Base-by-base conservation (phyloP, 2,329 filamentous ascomycete genomes). In the Leptographium procerum region DNA sequence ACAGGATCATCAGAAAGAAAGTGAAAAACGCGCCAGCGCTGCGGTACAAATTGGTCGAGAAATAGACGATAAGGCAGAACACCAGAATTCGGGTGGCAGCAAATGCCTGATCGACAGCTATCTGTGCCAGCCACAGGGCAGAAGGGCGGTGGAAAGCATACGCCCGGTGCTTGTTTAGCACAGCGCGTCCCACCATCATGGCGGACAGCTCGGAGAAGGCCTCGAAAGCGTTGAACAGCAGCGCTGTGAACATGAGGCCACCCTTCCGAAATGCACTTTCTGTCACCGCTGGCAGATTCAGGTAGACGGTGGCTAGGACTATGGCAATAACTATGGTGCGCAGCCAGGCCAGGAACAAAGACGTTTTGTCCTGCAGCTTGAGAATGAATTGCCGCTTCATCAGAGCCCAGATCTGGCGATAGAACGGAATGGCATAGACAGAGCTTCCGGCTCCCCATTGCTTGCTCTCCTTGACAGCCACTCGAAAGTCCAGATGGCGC, bases 191-290 rank as follows among this genome's bases (percentile, higher is more conserved):
- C 5, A 60, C 31, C 87, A 94, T 92, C 1, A 86, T 87, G 13
- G 80, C 78, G 0, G 80, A 86, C 0, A 95, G 72, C 69, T 95
- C 89, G 0, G 86, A 82, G 67, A 94, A 91, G 28, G 89, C 88
- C 67, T 90, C 85, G 71, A 95, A 92, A n/a, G 87, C 87, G 69
- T 92, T 92, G 78, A 92, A 92, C 5, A 95, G 73, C 1, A 95
- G 79, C 26, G 87, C 77, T 57, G 91, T 83, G 72, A 95, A 95
- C 55, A 95, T 75, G 1, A 92, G 80, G 74, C 89, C 89, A 62
- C 89, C 89, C 68, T 89, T 84, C 64, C 85, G 88, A 71, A 94
- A 95, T 3, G 88, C 87, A 45, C 85, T 88, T 34, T 82, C 82
- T 1, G 82, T 84, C 0, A 78, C 84, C 56, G 82, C 70, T 1